Percentiles rank a stretch among this genome's conserved stretches.
Conservation (phyloP, 768 basidiomycete genomes). For the Collybia sordida region DNA sequence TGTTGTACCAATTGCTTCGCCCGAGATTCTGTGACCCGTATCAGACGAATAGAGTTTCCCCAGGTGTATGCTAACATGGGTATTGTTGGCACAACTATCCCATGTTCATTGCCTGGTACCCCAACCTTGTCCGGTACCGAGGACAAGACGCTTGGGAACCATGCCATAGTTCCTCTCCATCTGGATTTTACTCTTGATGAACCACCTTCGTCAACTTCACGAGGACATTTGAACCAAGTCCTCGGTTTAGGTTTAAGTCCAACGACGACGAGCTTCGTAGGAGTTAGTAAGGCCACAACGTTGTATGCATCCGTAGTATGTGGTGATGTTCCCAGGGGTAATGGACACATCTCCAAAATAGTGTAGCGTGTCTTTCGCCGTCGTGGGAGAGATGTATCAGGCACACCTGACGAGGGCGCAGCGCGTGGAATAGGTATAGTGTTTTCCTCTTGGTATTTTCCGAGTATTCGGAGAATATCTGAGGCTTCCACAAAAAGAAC, state of each 20-base stretch:
- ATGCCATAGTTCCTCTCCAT: conserved; percentile 69
- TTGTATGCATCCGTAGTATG: conserved; percentile 81
- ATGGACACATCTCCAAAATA: conserved; percentile 75
- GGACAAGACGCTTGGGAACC: conserved; percentile 69
- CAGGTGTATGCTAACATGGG: conserved; percentile 86
- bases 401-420: conserved; percentile 11
- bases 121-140: conserved; percentile 19
- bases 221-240: conserved; percentile 84
- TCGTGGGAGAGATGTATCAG: conserved; percentile 30
- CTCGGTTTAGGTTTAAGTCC: conserved; percentile 89
- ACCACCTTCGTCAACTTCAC: conserved; percentile 47
- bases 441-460: conserved; percentile 75
- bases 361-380: conserved; percentile 58
- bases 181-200: conserved; percentile 41
- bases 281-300: conserved; percentile 83
- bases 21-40: conserved; percentile 65
- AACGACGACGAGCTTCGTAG: conserved; percentile 89
- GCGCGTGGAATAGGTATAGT: conserved; percentile 4
- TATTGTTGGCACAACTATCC: conserved; percentile 25
- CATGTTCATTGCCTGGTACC: conserved; percentile 8
- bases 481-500: conserved; percentile 94
- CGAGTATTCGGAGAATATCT: conserved; percentile 91
- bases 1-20: conserved; percentile 49
- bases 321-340: conserved; percentile 74
- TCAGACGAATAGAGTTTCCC: conserved; percentile 66